Base-by-base conservation (phyloP, 805 yeast genomes). In the Myxozyma neglecta region DNA sequence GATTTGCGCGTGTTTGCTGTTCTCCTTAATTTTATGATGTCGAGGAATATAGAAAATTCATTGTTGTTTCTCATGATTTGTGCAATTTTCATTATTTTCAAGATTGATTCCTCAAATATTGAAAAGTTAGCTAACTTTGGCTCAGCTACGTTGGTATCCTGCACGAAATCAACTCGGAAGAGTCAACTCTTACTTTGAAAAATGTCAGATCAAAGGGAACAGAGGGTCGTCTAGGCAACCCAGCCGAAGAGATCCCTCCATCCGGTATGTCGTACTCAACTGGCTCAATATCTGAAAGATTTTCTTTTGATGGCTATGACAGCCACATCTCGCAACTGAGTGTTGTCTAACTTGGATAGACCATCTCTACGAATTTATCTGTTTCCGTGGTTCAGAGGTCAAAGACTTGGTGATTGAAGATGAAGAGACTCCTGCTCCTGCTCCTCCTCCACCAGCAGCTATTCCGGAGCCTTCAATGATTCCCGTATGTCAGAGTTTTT, bases 361-460 rank as follows among this genome's bases (percentile, higher is more conserved):
- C 42, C 85, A 81, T 47, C 81, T 87, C 14, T 89, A 84, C 75
- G 92, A 89, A 34, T 83, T 82, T 60, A 90, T 94, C 55, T 89
- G 88, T 58, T 88, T 94, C 74, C 84, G 92, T 69, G 99, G 99
- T 43, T 84, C 89, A 32, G 97, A 93, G 70, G 97, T 94, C 24
- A 88, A 89, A 76, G 97, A 89, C 71, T 80, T 94, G 74, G 85
- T 85, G 68, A 94, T 94, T 58, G 80, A 93, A 70, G 97, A 91
- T 65, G 80, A 80, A 42, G 85, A 86, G 3, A 76, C 86, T 61
- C 86, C 85, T 10, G 68, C 68, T 6, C 60, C 67, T 10, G 69
- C 46, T 61, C 88, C 87, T 36, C 79, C 80, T 66, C 87, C 90
- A 0, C 68, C 72, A 42, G 60, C 86, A 61, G 86, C 80, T 9